phyloP scores from a whole-genome alignment of 345 rosid genomes.

The Euphorbia peplus region DNA sequence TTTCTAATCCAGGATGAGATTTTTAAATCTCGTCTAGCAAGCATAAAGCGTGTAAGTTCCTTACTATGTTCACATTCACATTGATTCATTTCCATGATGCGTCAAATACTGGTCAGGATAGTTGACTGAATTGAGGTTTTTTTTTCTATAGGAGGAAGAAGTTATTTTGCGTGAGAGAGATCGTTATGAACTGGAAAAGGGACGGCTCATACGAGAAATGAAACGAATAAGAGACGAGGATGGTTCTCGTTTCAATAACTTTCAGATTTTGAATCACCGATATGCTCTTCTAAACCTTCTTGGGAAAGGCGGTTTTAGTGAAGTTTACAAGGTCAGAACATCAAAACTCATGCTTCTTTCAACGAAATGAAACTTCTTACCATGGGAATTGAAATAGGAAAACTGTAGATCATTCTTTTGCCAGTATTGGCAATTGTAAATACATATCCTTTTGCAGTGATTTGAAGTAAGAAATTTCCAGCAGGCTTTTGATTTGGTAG shows the following conservation, averaged over 20 bases:
- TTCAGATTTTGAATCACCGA: conserved; percentile 78
- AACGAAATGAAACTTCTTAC: conserved; percentile 16
- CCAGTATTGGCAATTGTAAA: conserved; percentile 62
- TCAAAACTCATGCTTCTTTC: conserved; percentile 17
- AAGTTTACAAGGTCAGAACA: conserved; percentile 95
- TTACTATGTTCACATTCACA: conserved; percentile 12
- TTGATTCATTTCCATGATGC: conserved; percentile 8
- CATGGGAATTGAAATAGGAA: conserved; percentile 13
- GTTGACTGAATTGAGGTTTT: conserved; percentile 4
- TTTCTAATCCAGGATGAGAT: conserved; percentile 84
- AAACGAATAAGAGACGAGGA: conserved; percentile 97
- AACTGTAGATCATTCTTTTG: conserved; percentile 30
- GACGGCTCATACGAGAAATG: conserved; percentile 95
- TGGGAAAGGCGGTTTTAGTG: conserved; percentile 99
- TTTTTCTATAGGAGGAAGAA: conserved; percentile 79
- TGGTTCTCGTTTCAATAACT: conserved; percentile 96
- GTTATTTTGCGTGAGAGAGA: conserved; percentile 88
- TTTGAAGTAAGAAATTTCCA: conserved; percentile 64
- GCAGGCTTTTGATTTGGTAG: conserved; percentile 99
- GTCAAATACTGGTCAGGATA: not conserved
- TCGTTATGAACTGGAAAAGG: conserved; percentile 93
- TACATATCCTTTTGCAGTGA: conserved; percentile 51
- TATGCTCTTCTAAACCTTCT: conserved; percentile 96
- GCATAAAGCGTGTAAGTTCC: conserved; percentile 88
- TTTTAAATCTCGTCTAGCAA: conserved; percentile 83